Evolutionary conservation across 257 asterid species (phyloP), one percentile per base, ranked within the genome.

Genomic region (Forsythia suspensa): DNA sequence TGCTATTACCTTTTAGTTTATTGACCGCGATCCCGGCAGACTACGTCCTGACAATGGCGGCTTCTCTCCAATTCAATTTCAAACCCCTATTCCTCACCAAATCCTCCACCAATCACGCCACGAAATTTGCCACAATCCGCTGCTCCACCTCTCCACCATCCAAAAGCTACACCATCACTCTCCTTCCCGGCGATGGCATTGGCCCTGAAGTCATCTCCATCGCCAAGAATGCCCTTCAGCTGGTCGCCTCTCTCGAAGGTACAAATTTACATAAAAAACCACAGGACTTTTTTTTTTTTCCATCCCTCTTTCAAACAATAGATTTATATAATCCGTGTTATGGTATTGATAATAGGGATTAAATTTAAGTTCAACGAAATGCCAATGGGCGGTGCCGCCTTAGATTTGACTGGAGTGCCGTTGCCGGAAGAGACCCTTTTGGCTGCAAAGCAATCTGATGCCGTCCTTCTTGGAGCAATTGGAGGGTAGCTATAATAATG

Each of bases 401-500:
- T 96, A 77, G 99, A 96, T 89, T 87, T 91, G 91, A 87, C 94
- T 13, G 97, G 97, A 36, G 97, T 93, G 44, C 97, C 98, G 77
- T 87, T 96, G 86, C 98, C 98, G n/a, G 95, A 89, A 21, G 95
- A 91, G 90, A 96, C 98, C 18, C 97, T 96, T 77, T 79, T 85
- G 2, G 84, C 89, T 70, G 97, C 99, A 21, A 90, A 86, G 92
- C 86, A 80, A 75, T 92, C 98, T 66, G 92, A 94, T 85, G 99
- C 97, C 66, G 92, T 94, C 86, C 95, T 96, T 76, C 98, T 96
- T 55, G 99, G 99, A 79, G 98, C 99, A 43, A 94, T 96, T 82
- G 99, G 99, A 89, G 99, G 99, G 98, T 93, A 86, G 80, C 39
- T 37, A 3, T 78, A 57, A 2, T 39, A 51, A 1, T 68, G 65